A percentile compares a stretch with the other conserved stretches of the same genome.
Conservation (phyloP, 768 basidiomycete genomes). For the Lactifluus subvellereus region DNA sequence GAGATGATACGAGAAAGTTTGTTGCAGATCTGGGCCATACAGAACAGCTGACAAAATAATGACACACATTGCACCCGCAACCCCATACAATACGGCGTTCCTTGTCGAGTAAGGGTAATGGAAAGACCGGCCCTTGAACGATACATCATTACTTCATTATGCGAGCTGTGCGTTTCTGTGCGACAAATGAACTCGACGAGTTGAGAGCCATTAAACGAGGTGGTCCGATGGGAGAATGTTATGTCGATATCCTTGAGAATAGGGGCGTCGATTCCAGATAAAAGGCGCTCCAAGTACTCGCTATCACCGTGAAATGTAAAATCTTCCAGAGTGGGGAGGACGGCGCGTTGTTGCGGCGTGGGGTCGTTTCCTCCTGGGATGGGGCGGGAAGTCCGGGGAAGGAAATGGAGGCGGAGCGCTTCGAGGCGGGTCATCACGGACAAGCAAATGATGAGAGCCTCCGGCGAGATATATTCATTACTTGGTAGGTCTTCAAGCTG, state of each 20-base stretch:
- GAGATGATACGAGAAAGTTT: no score
- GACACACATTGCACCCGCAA: background rate
- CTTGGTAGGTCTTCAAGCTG: constrained; percentile 4
- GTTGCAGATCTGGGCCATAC: background rate
- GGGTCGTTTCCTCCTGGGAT: background rate
- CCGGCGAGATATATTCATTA: background rate
- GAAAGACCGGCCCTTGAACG: background rate
- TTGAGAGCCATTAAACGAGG: background rate
- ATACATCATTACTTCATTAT: background rate
- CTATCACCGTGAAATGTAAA: constrained; percentile 1
- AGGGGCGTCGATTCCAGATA: background rate
- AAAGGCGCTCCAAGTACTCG: constrained; percentile 8
- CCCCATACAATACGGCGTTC: background rate
- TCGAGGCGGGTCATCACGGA: background rate
- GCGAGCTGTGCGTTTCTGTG: background rate
- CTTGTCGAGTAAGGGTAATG: background rate
- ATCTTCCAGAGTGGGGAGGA: background rate
- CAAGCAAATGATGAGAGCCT: background rate
- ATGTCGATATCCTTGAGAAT: background rate
- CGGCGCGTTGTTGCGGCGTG: background rate
- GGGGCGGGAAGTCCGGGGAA: background rate
- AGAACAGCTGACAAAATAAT: background rate
- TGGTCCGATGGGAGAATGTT: background rate
- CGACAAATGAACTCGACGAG: background rate
- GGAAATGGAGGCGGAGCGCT: constrained; percentile 1